phyloP scores from a whole-genome alignment of 768 basidiomycete species.

The Cystobasidium tubakii region DNA sequence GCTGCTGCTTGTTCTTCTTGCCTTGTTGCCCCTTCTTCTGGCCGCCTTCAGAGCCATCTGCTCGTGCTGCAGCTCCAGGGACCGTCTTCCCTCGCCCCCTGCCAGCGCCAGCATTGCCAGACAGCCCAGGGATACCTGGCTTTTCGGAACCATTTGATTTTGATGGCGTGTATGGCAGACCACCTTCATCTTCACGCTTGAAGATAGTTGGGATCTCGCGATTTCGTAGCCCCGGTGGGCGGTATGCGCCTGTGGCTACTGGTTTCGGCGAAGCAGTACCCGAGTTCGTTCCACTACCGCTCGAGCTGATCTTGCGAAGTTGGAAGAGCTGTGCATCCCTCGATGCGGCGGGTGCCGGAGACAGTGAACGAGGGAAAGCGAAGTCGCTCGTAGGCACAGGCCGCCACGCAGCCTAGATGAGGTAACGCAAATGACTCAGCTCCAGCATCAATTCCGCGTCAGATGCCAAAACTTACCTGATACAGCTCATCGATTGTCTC shows the following conservation, averaged over 20 bases:
- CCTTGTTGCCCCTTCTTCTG: constrained; percentile 44
- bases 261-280: constrained; percentile 55
- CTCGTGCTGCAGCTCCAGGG: constrained; percentile 37
- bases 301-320: constrained; percentile 55
- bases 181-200: constrained; percentile 87
- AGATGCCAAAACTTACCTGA: constrained; percentile 53
- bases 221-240: constrained; percentile 88
- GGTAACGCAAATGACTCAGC: neutral
- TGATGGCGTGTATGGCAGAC: constrained; percentile 56
- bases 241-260: constrained; percentile 67
- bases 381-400: constrained; percentile 64
- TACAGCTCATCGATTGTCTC: constrained; percentile 82
- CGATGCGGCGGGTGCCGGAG: constrained; percentile 61
- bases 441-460: neutral
- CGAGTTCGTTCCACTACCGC: constrained; percentile 41
- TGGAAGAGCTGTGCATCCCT: constrained; percentile 50
- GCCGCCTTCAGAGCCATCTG: constrained; percentile 33
- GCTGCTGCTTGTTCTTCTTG: constrained; percentile 40
- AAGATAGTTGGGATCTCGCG: constrained; percentile 78
- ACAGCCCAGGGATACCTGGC: constrained; percentile 64
- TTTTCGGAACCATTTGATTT: constrained; percentile 49
- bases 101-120: constrained; percentile 33
- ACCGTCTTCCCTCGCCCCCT: constrained; percentile 34
- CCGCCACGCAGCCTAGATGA: constrained; percentile 61
- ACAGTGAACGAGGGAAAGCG: constrained; percentile 64